A percentile compares a stretch with the other conserved stretches of the same genome.
Conservation (phyloP, 2,329 filamentous ascomycete species). For the Grosmannia clavigera region DNA sequence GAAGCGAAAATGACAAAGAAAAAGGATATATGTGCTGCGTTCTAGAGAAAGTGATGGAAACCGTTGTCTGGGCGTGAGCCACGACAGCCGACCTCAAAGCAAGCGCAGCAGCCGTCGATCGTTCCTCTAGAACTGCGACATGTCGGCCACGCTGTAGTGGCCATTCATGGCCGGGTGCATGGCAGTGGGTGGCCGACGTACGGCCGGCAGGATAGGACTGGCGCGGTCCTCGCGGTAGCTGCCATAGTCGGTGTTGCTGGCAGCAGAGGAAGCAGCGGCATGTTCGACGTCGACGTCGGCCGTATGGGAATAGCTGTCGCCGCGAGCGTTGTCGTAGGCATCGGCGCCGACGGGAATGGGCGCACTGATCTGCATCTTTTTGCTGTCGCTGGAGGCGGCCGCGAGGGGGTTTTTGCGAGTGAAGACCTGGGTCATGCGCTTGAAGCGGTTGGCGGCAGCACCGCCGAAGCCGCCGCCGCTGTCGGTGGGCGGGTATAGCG, state of each 20-base stretch:
- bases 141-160: slow-evolving; percentile 25
- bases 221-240: slow-evolving; percentile 23
- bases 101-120: not conserved
- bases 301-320: slow-evolving; percentile 10
- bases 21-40: not conserved
- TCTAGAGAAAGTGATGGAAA: not conserved
- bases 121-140: slow-evolving; percentile 31
- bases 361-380: slow-evolving; percentile 31
- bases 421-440: slow-evolving; percentile 16
- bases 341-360: slow-evolving; percentile 23
- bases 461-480: not conserved
- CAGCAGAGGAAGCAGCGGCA: not conserved
- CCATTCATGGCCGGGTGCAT: slow-evolving; percentile 40
- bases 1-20: no score
- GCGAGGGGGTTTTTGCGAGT: slow-evolving; percentile 1
- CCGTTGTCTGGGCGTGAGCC: not conserved
- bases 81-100: not conserved
- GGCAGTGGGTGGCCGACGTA: slow-evolving; percentile 44
- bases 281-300: slow-evolving; percentile 5
- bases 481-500: not conserved
- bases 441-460: slow-evolving; percentile 6
- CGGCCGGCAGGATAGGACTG: slow-evolving; percentile 42
- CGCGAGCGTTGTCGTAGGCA: slow-evolving; percentile 24
- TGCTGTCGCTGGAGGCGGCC: slow-evolving; percentile 14
- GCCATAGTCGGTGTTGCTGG: slow-evolving; percentile 5